Evolutionary conservation across 2,329 filamentous ascomycete genomes (phyloP).

Genomic region (Penicillium sp.): DNA sequence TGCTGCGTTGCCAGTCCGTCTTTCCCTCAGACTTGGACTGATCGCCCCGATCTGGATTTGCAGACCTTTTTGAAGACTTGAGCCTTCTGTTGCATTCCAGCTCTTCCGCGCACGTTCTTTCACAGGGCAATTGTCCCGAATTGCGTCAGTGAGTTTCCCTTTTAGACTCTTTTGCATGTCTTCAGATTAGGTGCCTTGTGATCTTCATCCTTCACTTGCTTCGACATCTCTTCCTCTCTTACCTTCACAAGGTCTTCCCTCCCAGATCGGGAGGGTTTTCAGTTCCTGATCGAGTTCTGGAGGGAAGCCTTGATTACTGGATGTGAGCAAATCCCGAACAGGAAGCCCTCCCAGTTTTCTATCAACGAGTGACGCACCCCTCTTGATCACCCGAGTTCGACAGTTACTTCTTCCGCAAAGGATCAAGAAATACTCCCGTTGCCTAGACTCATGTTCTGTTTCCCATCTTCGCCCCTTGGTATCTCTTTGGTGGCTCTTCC

Average conservation of each 20-base stretch:
- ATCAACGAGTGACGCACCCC: conserved; percentile 19
- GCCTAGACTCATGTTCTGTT: conserved; percentile 9
- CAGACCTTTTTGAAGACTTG: not conserved
- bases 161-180: conserved; percentile 10
- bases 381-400: conserved; percentile 7
- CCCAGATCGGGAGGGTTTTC: conserved; percentile 2
- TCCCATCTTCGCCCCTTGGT: conserved; percentile 3
- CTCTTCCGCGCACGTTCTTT: conserved; percentile 4
- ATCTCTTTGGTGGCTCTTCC: not conserved
- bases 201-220: too few relatives aligned
- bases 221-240: conserved; percentile 5
- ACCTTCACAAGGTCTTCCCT: not conserved
- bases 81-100: conserved; percentile 4
- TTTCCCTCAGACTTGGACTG: not conserved
- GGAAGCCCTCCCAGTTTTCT: conserved; percentile 11
- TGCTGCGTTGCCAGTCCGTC: conserved; percentile 5
- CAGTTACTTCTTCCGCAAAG: conserved; percentile 9
- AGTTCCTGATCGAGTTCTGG: conserved; percentile 3
- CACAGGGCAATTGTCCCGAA: conserved; percentile 18
- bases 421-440: conserved; percentile 1
- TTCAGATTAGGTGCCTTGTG: not conserved
- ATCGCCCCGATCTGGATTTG: conserved; percentile 13
- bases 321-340: conserved; percentile 12
- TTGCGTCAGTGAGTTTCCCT: conserved; percentile 24
- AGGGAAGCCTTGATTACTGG: conserved; percentile 3